Evolutionary conservation across 768 basidiomycete genomes (phyloP).

Genomic region (Rhodotorula babjevae): DNA sequence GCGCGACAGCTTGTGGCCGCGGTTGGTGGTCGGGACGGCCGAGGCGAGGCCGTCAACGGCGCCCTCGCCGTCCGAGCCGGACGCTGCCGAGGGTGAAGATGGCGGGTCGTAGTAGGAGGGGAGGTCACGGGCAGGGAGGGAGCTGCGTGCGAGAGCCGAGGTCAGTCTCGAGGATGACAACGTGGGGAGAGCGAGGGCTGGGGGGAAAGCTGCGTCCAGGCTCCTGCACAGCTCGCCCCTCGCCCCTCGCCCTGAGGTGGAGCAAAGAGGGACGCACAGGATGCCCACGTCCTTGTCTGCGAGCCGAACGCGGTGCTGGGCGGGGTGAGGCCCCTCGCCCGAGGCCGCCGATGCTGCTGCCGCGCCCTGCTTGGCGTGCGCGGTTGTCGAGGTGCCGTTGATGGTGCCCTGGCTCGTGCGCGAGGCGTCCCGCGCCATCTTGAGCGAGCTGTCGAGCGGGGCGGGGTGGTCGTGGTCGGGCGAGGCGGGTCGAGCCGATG

Average conservation of each 20-base stretch:
- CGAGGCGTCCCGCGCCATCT: background rate
- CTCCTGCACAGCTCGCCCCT: background rate
- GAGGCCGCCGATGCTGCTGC: too few species aligned
- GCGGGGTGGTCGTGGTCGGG: too few species aligned
- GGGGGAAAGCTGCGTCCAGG: too few species aligned
- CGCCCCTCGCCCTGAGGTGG: too few species aligned
- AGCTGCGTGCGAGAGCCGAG: background rate
- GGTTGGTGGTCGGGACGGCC: conserved; percentile 33
- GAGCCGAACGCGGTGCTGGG: background rate
- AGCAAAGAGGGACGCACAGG: background rate
- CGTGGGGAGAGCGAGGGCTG: background rate
- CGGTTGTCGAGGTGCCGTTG: background rate
- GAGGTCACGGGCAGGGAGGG: conserved; percentile 36
- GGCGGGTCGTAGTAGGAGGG: conserved; percentile 36
- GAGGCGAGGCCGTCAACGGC: background rate
- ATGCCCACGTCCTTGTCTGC: conserved; percentile 2
- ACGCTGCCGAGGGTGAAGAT: background rate
- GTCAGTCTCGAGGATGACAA: background rate
- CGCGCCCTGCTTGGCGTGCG: background rate
- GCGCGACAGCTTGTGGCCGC: conserved; percentile 41
- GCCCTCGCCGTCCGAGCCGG: conserved; percentile 20
- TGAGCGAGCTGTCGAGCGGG: too few species aligned
- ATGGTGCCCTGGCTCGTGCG: background rate
- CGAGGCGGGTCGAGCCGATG: background rate
- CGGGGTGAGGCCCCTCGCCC: too few species aligned